Conservation (phyloP, 2,329 filamentous ascomycete species). For the Canariomyces notabilis region DNA sequence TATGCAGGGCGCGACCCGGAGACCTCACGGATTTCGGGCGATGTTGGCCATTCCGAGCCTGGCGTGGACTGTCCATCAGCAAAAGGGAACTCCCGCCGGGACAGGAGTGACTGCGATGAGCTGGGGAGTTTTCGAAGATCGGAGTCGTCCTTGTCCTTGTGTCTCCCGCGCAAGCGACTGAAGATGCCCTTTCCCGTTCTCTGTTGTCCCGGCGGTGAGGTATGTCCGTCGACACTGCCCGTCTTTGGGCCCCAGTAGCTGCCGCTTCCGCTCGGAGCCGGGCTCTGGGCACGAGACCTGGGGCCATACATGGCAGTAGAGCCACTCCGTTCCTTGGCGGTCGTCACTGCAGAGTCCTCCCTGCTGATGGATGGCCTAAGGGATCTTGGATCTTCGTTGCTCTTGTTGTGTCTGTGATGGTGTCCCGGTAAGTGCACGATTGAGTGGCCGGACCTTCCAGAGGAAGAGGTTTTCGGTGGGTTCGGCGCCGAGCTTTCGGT, state of each 20-base stretch:
- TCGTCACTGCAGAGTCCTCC: slow-evolving; percentile 61
- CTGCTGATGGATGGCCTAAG: slow-evolving; percentile 68
- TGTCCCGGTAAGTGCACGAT: slow-evolving; percentile 63
- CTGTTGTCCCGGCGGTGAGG: slow-evolving; percentile 52
- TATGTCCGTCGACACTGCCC: slow-evolving; percentile 48
- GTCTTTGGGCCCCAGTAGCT: slow-evolving; percentile 46
- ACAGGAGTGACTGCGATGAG: slow-evolving; percentile 49
- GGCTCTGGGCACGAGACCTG: slow-evolving; percentile 66
- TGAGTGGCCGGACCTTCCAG: slow-evolving; percentile 53
- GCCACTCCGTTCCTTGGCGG: slow-evolving; percentile 49
- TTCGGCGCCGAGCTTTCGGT: slow-evolving; percentile 43
- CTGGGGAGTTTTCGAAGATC: slow-evolving; percentile 44
- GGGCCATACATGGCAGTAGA: slow-evolving; percentile 42
- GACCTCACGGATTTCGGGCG: slow-evolving; percentile 30
- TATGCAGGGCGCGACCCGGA: slow-evolving; percentile 18
- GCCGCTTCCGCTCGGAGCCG: slow-evolving; percentile 71
- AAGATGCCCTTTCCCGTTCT: slow-evolving; percentile 50
- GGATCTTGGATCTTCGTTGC: slow-evolving; percentile 60
- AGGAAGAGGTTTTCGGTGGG: slow-evolving; percentile 58
- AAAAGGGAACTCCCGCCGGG: slow-evolving; percentile 43
- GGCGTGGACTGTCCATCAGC: slow-evolving; percentile 27
- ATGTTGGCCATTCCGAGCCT: slow-evolving; percentile 24
- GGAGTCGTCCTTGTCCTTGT: slow-evolving; percentile 43
- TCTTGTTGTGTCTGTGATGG: slow-evolving; percentile 63
- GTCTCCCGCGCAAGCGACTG: slow-evolving; percentile 45